Evolutionary conservation across 2,329 filamentous ascomycete species (phyloP).

Genomic region (Alternaria ventricosa): DNA sequence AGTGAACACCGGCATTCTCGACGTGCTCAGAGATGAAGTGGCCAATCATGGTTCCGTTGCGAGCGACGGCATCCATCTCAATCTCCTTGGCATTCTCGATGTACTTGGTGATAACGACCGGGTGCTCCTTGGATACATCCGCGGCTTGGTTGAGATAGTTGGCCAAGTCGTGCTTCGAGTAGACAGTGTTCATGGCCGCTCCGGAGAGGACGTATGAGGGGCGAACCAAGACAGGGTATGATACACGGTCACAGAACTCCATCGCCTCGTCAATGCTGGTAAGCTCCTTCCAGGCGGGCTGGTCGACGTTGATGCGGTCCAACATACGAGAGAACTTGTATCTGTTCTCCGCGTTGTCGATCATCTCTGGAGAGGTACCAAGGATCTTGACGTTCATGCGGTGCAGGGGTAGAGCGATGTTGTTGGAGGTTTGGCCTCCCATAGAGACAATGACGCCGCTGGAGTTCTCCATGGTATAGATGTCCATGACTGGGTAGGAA

Average conservation of each 20-base stretch:
- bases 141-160: slow-evolving; percentile 88
- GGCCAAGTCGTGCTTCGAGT: slow-evolving; percentile 90
- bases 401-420: slow-evolving; percentile 89
- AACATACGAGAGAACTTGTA: slow-evolving; percentile 99
- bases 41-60: slow-evolving; percentile 85
- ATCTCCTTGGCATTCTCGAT: slow-evolving; percentile 99
- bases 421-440: slow-evolving; percentile 97
- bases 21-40: slow-evolving; percentile 99
- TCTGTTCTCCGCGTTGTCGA: slow-evolving; percentile 94
- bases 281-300: slow-evolving; percentile 97
- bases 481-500: slow-evolving; percentile 44
- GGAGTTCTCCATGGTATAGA: slow-evolving; percentile 85
- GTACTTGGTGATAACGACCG: slow-evolving; percentile 98
- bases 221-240: slow-evolving; percentile 91
- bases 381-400: slow-evolving; percentile 90
- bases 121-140: slow-evolving; percentile 92
- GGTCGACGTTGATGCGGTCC: slow-evolving; percentile 91
- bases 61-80: slow-evolving; percentile 97
- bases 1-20: slow-evolving; percentile 98
- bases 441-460: slow-evolving; percentile 90
- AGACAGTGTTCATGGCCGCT: slow-evolving; percentile 99
- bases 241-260: slow-evolving; percentile 84
- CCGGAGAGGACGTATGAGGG: slow-evolving; percentile 97
- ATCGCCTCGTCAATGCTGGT: slow-evolving; percentile 92
- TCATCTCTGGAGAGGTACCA: slow-evolving; percentile 98